These are phyloP conservation scores for Sarcomyxa edulis DNA, from an alignment of 768 basidiomycete genomes.

Conservation along the genomic window DNA sequence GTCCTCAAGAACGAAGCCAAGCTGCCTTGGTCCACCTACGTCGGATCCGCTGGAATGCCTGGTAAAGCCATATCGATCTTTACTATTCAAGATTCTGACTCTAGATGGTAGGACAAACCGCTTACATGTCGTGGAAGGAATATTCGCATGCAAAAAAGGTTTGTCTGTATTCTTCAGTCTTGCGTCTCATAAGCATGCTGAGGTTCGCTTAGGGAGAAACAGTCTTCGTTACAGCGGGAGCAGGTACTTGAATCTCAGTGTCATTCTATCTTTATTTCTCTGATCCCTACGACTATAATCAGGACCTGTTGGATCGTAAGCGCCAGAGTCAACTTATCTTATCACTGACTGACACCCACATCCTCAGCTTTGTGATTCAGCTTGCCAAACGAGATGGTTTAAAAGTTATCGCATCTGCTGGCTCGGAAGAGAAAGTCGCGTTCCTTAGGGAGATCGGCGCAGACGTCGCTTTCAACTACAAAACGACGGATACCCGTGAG, in stretches of 20 bases:
- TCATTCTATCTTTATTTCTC: not conserved
- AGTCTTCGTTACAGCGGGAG: constrained; percentile 42
- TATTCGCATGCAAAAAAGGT: constrained; percentile 9
- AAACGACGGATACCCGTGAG: constrained; percentile 36
- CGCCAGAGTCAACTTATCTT: not conserved
- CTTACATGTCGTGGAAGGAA: constrained; percentile 11
- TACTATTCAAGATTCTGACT: not conserved
- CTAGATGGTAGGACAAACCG: constrained; percentile 7
- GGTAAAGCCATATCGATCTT: not conserved
- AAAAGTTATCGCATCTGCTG: constrained; percentile 49
- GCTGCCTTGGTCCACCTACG: constrained; percentile 29
- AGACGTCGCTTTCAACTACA: constrained; percentile 51
- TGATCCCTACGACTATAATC: not conserved
- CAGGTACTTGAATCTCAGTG: too few species aligned
- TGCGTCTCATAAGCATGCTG: too few species aligned
- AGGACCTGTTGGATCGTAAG: constrained; percentile 44
- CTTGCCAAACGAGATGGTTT: constrained; percentile 24
- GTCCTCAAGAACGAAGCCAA: constrained; percentile 26
- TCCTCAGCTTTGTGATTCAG: constrained; percentile 22
- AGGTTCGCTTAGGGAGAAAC: constrained; percentile 33
- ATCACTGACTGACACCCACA: not conserved
- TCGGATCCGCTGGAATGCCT: constrained; percentile 29
- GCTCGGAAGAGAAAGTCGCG: constrained; percentile 46
- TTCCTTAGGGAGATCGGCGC: constrained; percentile 37
- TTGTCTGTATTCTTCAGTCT: not conserved